Base-by-base conservation (phyloP, 768 basidiomycete species). In the Tremella yokohamensis region DNA sequence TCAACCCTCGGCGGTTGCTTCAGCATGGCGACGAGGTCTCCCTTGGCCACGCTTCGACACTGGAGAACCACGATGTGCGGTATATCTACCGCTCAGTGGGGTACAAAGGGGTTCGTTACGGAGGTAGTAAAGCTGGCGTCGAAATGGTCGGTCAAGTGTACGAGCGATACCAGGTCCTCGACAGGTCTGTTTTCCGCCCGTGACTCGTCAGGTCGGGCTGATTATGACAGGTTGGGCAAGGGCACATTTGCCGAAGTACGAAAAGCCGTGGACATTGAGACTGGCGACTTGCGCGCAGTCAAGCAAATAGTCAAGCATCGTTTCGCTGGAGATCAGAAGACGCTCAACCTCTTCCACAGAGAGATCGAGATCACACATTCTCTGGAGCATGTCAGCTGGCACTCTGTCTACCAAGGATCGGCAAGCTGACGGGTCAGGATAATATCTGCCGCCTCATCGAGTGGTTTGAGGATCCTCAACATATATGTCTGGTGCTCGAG, bases 161-260 rank as follows among this genome's bases (percentile, higher is more conserved):
- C 58, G 63, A 69, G 37, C 61, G 72, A 47, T 81, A 80, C 64
- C 74, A 78, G 55, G 61, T 80, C 3, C 57, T 75, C 34, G 71
- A 74, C 34, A 62, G 55, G 65, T 77, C 45, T 54, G 73, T 60
- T 48, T n/a, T 40, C 24, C 15, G 11, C n/a, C n/a, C 25, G 11
- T 45, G 15, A 8, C 22, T 38, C 8, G 25, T 8, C 20, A 22
- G 22, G 22, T 40, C 11, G n/a, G 24, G 18, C 60, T 57, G 74
- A 83, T 65, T 34, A 4, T 66, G 25, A 6, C 62, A 77, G 74
- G 57, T 60, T 97, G 2, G 94, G 94, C 53, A 87, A 86, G 65
- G 94, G 94, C 8, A 85, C 89, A 1, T 98, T 96, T 72, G 94
- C 91, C 3, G 87, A 86, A 9, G 94, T 97, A 18, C 83, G 86